Evolutionary conservation across 2,329 filamentous ascomycete species (phyloP).

Genomic region (Fusarium lyarnte): DNA sequence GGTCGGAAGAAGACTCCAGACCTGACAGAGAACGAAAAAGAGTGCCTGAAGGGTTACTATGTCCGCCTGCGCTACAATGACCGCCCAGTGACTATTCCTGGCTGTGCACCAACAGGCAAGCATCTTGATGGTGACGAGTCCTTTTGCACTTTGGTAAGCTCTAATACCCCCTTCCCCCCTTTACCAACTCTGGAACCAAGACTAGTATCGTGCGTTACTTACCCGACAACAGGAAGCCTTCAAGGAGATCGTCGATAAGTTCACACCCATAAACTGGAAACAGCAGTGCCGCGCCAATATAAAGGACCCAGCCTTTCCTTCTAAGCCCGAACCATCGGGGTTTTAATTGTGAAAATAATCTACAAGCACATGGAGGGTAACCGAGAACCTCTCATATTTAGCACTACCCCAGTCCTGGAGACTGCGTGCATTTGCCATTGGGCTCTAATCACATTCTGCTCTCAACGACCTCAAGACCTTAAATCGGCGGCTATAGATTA

Average conservation of each 20-base stretch:
- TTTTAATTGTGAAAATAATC: constrained; percentile 38
- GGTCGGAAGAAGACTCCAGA: constrained; percentile 67
- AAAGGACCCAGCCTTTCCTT: constrained; percentile 56
- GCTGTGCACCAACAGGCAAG: constrained; percentile 78
- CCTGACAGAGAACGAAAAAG: constrained; percentile 66
- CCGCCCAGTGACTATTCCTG: constrained; percentile 80
- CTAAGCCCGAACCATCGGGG: constrained; percentile 62
- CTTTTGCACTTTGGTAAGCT: constrained; percentile 85
- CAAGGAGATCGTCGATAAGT: constrained; percentile 91
- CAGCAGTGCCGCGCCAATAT: constrained; percentile 60
- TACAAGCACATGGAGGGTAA: background rate
- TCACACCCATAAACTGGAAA: constrained; percentile 83
- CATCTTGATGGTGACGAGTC: constrained; percentile 87
- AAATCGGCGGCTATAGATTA: background rate
- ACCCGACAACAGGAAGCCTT: constrained; percentile 76
- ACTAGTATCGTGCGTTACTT: constrained; percentile 5
- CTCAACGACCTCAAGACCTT: background rate
- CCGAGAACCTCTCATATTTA: background rate
- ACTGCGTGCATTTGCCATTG: background rate
- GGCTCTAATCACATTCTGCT: background rate
- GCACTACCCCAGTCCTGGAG: background rate
- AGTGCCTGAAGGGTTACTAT: constrained; percentile 77
- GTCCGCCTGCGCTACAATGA: constrained; percentile 95
- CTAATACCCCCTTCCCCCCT: background rate
- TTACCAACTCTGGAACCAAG: background rate